Evolutionary conservation across 2,329 filamentous ascomycete genomes (phyloP), one percentile per base, ranked within the genome.

Genomic region (Paraphaeosphaeria minitans): DNA sequence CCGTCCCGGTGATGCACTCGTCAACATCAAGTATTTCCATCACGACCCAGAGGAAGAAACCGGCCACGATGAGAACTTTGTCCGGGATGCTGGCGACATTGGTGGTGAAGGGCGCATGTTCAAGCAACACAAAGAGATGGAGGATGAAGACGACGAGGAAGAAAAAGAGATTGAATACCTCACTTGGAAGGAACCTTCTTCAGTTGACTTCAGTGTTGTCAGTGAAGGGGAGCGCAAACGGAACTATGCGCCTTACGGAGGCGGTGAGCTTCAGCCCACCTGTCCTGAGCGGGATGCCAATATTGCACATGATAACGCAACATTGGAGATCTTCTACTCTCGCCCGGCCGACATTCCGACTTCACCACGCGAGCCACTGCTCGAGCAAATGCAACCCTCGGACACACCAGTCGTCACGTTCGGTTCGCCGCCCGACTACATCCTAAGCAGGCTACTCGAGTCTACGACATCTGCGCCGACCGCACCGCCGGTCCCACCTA

Each of bases 1-100:
- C 83, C 90, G 88, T 70, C 83, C 86, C 0, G 89, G 89, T 51
- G 79, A 84, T 19, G 84, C 87, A 31, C 81, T 94, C 31, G 87
- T 87, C 1, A 81, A 90, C 65, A 80, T 92, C 55, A 85, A 85
- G 62, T 79, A 88, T 51, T 93, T 93, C 77, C 86, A 87, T 55
- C 90, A 91, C 67, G 88, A 92, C 61, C 87, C 86, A 1, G 83
- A 85, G 1, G 90, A 93, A 70, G 89, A 92, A 65, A 82, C 87
- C 57, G 88, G 87, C 54, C 84, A 89, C 56, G 84, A 86, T 55
- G 81, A 83, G 56, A 89, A 87, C 68, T 87, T 91, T 82, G 84
- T 89, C 42, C 86, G 86, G 50, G 89, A 93, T 73, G 89, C 89
- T 4, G 84, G 85, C 31, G 90, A 93, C 71, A 88, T 91, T 67